Percentiles rank a stretch among this genome's conserved stretches.
phyloP scores from a whole-genome alignment of 495 filamentous ascomycete species.

The Podospora conica region DNA sequence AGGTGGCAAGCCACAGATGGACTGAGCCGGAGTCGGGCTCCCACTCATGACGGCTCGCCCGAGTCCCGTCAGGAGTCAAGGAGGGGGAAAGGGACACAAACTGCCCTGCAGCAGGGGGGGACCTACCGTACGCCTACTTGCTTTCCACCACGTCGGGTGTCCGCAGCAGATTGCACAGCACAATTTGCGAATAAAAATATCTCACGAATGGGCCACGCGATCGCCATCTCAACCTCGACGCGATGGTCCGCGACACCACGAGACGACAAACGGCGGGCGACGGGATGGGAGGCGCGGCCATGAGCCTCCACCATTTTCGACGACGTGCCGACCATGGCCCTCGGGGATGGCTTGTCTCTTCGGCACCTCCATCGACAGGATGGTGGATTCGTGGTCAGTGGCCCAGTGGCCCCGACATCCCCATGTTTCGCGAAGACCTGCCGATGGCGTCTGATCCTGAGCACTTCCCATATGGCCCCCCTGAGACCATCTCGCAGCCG shows the following conservation, averaged over 20 bases:
- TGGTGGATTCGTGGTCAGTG: constrained; percentile 28
- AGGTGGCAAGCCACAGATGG: constrained; percentile 13
- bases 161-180: constrained; percentile 23
- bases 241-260: neutral
- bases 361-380: neutral
- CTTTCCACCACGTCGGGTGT: constrained; percentile 23
- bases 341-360: constrained; percentile 7
- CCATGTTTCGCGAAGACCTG: constrained; percentile 5
- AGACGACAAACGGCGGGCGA: neutral
- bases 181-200: constrained; percentile 31
- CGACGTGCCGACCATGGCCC: neutral
- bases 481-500: constrained; percentile 7
- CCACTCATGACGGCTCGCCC: neutral
- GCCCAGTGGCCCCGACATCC: neutral
- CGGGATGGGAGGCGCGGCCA: neutral
- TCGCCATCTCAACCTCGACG: neutral
- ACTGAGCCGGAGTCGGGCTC: neutral
- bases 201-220: constrained; percentile 14
- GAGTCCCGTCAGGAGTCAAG: no score
- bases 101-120: neutral
- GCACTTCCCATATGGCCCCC: constrained; percentile 12
- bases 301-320: constrained; percentile 22
- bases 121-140: neutral
- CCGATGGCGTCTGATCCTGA: constrained; percentile 9
- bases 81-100: neutral